Evolutionary conservation across 2,329 filamentous ascomycete species (phyloP), one percentile per base, ranked within the genome.

Genomic region (Aplosporella prunicola): DNA sequence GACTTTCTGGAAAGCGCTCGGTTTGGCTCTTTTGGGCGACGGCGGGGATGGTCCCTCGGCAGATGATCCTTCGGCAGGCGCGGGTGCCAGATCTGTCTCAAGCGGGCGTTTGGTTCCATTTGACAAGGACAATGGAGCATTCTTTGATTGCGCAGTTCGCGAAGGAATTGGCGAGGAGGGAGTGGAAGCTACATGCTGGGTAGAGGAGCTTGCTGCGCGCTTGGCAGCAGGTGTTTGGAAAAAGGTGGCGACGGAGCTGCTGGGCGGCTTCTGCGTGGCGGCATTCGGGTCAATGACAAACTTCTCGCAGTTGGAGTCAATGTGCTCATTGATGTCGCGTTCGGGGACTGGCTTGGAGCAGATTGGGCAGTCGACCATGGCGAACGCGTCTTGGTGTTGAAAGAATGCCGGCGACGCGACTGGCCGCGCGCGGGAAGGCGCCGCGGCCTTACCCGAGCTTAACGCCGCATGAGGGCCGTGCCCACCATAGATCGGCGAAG

Each of bases 281-380:
- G 60, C 31, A 20, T 58, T 52, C 48, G 66, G 53, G 42, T 78
- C 74, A 39, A 81, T 64, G 45, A 91, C 58, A 55, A 80, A 80
- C 23, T 67, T 69, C 43, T 73, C 61, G 64, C 89, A 96, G 46
- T 74, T 74, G 20, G 85, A 89, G 63, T 96, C 91, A 55, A 96
- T 77, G 60, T 96, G 89, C 48, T 72, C 71, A 63, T 96, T 96
- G 68, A 96, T 96, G 47, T 81, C 74, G 52, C 67, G 65, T 47
- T 80, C 64, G 46, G 75, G 80, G 51, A 91, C 84, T 39, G 71
- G 67, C 50, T 82, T 80, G 53, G 74, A 70, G 66, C 87, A 94
- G 47, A 88, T 83, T 11, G 87, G 87, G 56, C 87, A 94, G 51
- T 76, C 73, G 48, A 93, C 82, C 69, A 68, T 65, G 23, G 17